Evolutionary conservation across 345 rosid species (phyloP), one percentile per base, ranked within the genome.

Genomic region (Trapa bicornis): DNA sequence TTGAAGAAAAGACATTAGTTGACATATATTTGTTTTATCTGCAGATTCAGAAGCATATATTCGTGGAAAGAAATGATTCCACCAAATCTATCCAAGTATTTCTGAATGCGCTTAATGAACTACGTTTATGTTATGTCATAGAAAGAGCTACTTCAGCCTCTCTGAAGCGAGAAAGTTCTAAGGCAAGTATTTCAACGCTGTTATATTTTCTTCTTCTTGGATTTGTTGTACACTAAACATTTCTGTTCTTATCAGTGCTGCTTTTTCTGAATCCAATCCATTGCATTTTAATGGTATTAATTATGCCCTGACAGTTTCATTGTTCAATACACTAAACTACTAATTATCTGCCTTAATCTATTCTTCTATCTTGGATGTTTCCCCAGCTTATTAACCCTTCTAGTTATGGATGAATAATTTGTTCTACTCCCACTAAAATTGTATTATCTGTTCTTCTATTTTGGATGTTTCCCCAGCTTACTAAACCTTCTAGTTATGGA

Each of bases 1-100:
- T 17, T 54, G 60, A 29, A 33, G 61, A 50, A 50, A 16, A 16
- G 47, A 14, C 12, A 5, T 41, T 47, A 64, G 47, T 64, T 63
- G 47, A 61, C 1, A 1, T 36, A 14, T 37, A 32, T 42, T 41
- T 70, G 63, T 41, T 43, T 42, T 22, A 22, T 47, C 53, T 72
- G 79, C 90, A 93, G 98, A 93, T 85, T 66, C 80, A 86, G 85
- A 75, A 82, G 61, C 83, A 84, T 78, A 80, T 93, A 82, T 86
- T 93, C 72, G 71, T 76, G 6, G 86, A 83, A 65, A 82, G 89
- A 15, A 93, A 93, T 79, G 77, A 75, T 76, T 77, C 84, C 78
- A 83, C 83, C 71, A 93, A 90, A 74, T 93, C 98, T 62, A 88
- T 88, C 73, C 98, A 87, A 86, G 79, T 93, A 70, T 80, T 91